Percentiles rank a stretch among this genome's conserved stretches.
phyloP scores from a whole-genome alignment of 495 filamentous ascomycete species.

The Aspergillus leporis region DNA sequence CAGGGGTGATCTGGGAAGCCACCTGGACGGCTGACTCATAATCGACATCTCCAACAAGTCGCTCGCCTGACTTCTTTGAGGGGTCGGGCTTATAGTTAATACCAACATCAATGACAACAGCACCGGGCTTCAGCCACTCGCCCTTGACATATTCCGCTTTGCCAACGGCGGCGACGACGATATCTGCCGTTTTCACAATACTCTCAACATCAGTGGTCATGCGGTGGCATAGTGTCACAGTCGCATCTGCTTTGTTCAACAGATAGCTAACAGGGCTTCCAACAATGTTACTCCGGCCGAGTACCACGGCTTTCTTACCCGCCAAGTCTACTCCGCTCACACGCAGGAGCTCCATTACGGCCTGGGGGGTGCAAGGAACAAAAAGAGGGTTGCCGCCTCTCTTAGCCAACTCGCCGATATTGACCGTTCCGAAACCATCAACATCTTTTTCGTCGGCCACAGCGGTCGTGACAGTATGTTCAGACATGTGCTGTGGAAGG shows the following conservation, averaged over 20 bases:
- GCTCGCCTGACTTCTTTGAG: conserved; percentile 89
- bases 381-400: conserved; percentile 85
- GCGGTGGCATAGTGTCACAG: conserved; percentile 94
- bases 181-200: conserved; percentile 80
- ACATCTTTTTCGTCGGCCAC: conserved; percentile 96
- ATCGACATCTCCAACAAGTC: conserved; percentile 95
- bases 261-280: conserved; percentile 95
- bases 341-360: conserved; percentile 88
- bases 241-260: conserved; percentile 92
- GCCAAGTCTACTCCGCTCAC: conserved; percentile 79
- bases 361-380: conserved; percentile 92
- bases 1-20: conserved; percentile 94
- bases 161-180: conserved; percentile 91
- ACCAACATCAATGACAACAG: conserved; percentile 94
- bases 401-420: conserved; percentile 96
- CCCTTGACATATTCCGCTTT: conserved; percentile 84
- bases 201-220: conserved; percentile 71
- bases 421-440: conserved; percentile 90
- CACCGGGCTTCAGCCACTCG: conserved; percentile 92
- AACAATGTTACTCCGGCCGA: conserved; percentile 95
- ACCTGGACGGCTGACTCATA: conserved; percentile 83
- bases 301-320: conserved; percentile 92
- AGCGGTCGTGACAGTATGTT: conserved; percentile 83
- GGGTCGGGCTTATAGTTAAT: conserved; percentile 95
- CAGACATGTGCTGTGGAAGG: conserved; percentile 82